Evolutionary conservation across 2,329 filamentous ascomycete genomes (phyloP).

Genomic region (Hymenoscyphus scutula): DNA sequence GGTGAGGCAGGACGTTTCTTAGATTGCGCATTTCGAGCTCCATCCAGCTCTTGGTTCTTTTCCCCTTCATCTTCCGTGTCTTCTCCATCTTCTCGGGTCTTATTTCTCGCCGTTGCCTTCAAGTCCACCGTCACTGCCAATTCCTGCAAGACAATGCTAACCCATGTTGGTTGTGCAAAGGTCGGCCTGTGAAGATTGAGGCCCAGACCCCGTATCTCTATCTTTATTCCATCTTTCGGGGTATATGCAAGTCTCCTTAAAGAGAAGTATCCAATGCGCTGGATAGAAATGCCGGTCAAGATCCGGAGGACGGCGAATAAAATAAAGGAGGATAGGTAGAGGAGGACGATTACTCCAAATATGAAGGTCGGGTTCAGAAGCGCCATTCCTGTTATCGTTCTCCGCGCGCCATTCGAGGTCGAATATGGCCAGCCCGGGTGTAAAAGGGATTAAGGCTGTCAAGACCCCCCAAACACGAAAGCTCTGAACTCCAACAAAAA

Average conservation of each 20-base stretch:
- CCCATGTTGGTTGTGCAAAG: constrained; percentile 95
- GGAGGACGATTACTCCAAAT: constrained; percentile 77
- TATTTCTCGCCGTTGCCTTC: constrained; percentile 56
- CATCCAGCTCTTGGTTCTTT: constrained; percentile 24
- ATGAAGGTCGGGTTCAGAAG: constrained; percentile 76
- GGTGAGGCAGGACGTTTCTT: constrained; percentile 24
- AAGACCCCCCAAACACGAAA: constrained; percentile 13
- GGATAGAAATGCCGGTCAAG: constrained; percentile 90
- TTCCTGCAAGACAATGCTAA: constrained; percentile 85
- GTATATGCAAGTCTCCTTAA: constrained; percentile 88
- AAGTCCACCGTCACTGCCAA: constrained; percentile 81
- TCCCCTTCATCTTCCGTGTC: constrained; percentile 30
- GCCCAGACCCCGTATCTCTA: constrained; percentile 86
- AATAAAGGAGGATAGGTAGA: constrained; percentile 90
- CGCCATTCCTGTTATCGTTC: constrained; percentile 49
- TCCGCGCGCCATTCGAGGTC: constrained; percentile 24
- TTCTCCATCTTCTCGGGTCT: constrained; percentile 23
- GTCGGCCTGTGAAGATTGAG: constrained; percentile 89
- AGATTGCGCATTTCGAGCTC: constrained; percentile 20
- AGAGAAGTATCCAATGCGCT: constrained; percentile 90
- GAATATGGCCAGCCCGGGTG: constrained; percentile 2
- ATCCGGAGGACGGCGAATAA: constrained; percentile 91
- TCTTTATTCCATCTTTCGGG: constrained; percentile 80
- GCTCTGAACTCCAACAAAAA: constrained; percentile 11
- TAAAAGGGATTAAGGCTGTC: background rate